Evolutionary conservation across 1,284 basidiomycete species (phyloP).

Genomic region (Vanrija pseudolonga): DNA sequence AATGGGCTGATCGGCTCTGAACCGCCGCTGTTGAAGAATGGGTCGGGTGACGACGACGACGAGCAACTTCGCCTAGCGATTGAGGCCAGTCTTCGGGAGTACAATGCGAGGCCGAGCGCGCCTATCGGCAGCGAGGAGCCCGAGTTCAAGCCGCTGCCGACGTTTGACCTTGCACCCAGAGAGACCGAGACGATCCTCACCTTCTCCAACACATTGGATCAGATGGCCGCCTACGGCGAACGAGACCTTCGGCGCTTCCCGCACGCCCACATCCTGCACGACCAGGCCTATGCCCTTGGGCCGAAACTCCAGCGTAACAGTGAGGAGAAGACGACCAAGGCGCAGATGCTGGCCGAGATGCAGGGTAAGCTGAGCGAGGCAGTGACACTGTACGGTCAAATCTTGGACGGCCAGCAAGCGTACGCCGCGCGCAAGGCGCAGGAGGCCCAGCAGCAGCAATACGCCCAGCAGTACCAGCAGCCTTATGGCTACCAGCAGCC

Average conservation of each 20-base stretch:
- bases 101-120: constrained; percentile 72
- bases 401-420: constrained; percentile 71
- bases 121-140: constrained; percentile 60
- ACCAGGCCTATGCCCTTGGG: constrained; percentile 73
- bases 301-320: constrained; percentile 80
- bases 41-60: constrained; percentile 74
- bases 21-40: constrained; percentile 58
- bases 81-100: constrained; percentile 87
- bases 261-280: constrained; percentile 74
- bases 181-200: constrained; percentile 81
- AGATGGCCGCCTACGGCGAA: constrained; percentile 72
- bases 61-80: constrained; percentile 91
- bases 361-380: constrained; percentile 88
- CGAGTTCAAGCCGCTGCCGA: constrained; percentile 55
- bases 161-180: constrained; percentile 70
- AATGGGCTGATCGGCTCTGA: constrained; percentile 55
- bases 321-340: constrained; percentile 82
- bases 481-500: constrained; percentile 10
- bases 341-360: constrained; percentile 83
- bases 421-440: constrained; percentile 44
- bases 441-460: constrained; percentile 38
- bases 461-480: constrained; percentile 30
- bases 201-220: constrained; percentile 83
- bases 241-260: constrained; percentile 73
- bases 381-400: constrained; percentile 80